phyloP scores from a whole-genome alignment of 1,284 basidiomycete species.

The Fistulinella staudtii region DNA sequence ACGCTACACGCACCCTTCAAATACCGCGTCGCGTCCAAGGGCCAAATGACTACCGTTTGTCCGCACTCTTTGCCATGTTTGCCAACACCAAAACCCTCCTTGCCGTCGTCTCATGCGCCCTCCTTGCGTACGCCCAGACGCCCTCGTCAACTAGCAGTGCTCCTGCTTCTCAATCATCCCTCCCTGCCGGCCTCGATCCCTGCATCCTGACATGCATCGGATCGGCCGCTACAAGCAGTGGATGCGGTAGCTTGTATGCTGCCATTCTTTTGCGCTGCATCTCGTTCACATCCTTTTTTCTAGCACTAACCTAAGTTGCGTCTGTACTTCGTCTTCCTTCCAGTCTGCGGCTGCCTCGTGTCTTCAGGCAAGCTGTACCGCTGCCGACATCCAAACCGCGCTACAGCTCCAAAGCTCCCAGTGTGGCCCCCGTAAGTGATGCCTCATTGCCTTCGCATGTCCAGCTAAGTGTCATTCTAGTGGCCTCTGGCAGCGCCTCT shows the following conservation, averaged over 20 bases:
- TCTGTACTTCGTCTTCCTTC: constrained; percentile 25
- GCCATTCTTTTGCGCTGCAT: no score
- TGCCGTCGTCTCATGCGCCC: constrained; percentile 10
- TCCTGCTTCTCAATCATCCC: background rate
- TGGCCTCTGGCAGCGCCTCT: background rate
- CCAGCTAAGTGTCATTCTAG: background rate
- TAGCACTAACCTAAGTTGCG: constrained; percentile 21
- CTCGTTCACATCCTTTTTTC: background rate
- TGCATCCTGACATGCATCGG: constrained; percentile 15
- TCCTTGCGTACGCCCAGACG: constrained; percentile 20
- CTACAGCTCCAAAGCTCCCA: constrained; percentile 4
- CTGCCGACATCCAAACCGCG: constrained; percentile 8
- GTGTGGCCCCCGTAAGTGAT: constrained; percentile 16
- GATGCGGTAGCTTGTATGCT: constrained; percentile 19
- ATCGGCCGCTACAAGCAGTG: background rate
- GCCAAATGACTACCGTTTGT: background rate
- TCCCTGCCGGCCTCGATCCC: background rate
- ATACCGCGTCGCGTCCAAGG: constrained; percentile 10
- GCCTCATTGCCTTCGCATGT: no score
- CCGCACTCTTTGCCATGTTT: constrained; percentile 13
- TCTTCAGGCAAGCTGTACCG: constrained; percentile 15
- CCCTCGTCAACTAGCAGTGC: background rate
- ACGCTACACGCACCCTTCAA: constrained; percentile 12
- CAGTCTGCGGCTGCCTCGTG: constrained; percentile 14
- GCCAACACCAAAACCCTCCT: constrained; percentile 13